phyloP scores from a whole-genome alignment of 192 early-diverging fungal species.

The Hyaloraphidium curvatum region DNA sequence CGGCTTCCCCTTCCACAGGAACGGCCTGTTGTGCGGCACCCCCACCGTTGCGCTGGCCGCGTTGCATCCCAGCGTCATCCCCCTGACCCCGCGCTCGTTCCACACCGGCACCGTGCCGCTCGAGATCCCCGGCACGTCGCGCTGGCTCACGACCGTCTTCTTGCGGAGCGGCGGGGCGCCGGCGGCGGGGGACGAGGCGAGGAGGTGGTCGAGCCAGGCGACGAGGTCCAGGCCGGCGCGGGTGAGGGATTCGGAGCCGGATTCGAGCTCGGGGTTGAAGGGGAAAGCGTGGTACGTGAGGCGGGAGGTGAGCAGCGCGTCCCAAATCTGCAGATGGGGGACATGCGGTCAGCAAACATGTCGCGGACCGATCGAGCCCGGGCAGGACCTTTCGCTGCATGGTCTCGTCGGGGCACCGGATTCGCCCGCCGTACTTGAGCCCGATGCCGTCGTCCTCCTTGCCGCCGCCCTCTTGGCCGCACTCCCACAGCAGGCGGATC shows the following conservation, averaged over 20 bases:
- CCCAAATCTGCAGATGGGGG: no score
- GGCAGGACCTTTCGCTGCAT: no score
- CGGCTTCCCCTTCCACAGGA: not conserved
- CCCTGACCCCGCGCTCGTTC: not conserved
- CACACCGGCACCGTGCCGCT: not conserved
- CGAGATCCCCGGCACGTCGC: not conserved
- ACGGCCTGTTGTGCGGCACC: conserved; percentile 2
- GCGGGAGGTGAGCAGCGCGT: no score
- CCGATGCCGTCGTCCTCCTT: no score
- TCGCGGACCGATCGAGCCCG: no score
- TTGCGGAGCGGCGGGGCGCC: not conserved
- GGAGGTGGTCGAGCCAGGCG: not conserved
- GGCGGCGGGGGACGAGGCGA: not conserved
- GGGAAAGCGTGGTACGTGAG: conserved; percentile 4
- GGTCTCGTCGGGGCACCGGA: no score
- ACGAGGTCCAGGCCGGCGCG: not conserved
- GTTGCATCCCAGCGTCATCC: not conserved
- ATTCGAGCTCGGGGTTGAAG: conserved; percentile 1
- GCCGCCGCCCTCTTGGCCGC: no score
- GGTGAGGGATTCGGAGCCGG: not conserved
- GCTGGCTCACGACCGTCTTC: not conserved
- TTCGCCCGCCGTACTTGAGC: no score
- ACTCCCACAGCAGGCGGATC: no score
- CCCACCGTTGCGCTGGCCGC: not conserved
- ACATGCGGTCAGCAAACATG: no score